These are phyloP conservation scores for Neurospora sp. DNA, from an alignment of 495 filamentous ascomycete species.

Conservation along the genomic window DNA sequence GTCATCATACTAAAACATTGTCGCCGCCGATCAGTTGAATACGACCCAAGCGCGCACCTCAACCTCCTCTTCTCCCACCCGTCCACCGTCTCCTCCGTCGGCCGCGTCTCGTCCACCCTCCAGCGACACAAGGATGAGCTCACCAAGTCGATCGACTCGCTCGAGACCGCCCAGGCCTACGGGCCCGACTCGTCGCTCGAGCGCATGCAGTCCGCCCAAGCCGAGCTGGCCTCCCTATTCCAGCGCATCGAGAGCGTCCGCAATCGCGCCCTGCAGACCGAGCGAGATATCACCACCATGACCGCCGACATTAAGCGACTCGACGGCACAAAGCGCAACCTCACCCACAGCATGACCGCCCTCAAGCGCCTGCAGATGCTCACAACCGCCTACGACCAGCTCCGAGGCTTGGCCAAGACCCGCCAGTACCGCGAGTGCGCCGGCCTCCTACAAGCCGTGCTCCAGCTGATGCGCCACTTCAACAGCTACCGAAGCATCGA, in stretches of 20 bases:
- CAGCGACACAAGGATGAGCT: conserved; percentile 75
- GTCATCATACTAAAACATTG: conserved; percentile 8
- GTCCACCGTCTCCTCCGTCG: conserved; percentile 71
- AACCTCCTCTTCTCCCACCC: conserved; percentile 92
- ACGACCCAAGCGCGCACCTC: conserved; percentile 87
- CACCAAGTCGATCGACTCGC: conserved; percentile 63
- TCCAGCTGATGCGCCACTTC: conserved; percentile 98
- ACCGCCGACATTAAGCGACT: conserved; percentile 98
- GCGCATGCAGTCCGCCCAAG: conserved; percentile 82
- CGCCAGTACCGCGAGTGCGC: conserved; percentile 96
- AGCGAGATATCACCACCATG: conserved; percentile 96
- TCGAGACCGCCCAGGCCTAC: conserved; percentile 72
- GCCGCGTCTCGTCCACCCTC: conserved; percentile 59
- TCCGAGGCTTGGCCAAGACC: conserved; percentile 70
- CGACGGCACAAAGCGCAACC: conserved; percentile 91
- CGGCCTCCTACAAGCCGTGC: conserved; percentile 85
- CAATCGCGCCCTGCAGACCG: conserved; percentile 79
- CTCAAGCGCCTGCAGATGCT: conserved; percentile 97
- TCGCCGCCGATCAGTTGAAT: conserved; percentile 54
- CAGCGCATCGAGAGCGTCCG: conserved; percentile 93
- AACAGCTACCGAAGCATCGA: conserved; percentile 96
- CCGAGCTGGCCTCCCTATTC: conserved; percentile 81
- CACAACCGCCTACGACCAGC: conserved; percentile 95
- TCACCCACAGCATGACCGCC: conserved; percentile 96
- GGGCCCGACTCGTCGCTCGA: conserved; percentile 80